Percentiles rank a stretch among this genome's conserved stretches.
Evolutionary conservation across 1,139 yeast genomes (phyloP).

Genomic region (Hansenula lynferdii): DNA sequence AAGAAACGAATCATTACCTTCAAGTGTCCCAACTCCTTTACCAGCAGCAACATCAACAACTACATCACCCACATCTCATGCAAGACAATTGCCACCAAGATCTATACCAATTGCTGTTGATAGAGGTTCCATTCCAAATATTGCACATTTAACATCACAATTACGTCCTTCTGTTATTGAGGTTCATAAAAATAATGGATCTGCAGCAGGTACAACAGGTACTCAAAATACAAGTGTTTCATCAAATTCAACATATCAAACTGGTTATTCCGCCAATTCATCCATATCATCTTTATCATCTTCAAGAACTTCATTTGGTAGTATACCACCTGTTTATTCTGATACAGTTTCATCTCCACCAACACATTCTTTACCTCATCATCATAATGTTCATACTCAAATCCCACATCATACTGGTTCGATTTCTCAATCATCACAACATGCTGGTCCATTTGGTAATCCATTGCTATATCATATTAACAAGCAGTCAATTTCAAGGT

Average conservation of each 20-base stretch:
- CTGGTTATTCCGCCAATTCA: conserved; percentile 18
- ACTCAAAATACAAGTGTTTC: conserved; percentile 12
- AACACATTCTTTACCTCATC: conserved; percentile 1
- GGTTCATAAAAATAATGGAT: conserved; percentile 27
- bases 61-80: conserved; percentile 2
- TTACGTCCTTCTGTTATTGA: conserved; percentile 42
- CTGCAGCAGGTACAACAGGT: background rate
- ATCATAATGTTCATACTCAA: background rate
- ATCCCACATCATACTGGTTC: no score
- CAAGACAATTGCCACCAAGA: conserved; percentile 13
- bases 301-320: conserved; percentile 17
- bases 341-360: background rate
- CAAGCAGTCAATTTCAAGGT: background rate
- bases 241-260: conserved; percentile 17
- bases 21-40: no score
- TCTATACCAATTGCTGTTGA: conserved; percentile 15
- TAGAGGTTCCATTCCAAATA: conserved; percentile 17
- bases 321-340: background rate
- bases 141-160: conserved; percentile 25
- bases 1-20: conserved; percentile 15
- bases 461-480: background rate
- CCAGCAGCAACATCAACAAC: conserved; percentile 1
- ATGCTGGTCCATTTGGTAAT: background rate
- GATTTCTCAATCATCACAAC: background rate
- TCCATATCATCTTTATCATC: conserved; percentile 20